A percentile compares a stretch with the other conserved stretches of the same genome.
Evolutionary conservation across 1,284 basidiomycete species (phyloP).

Genomic region (Trichosporon ovoides): DNA sequence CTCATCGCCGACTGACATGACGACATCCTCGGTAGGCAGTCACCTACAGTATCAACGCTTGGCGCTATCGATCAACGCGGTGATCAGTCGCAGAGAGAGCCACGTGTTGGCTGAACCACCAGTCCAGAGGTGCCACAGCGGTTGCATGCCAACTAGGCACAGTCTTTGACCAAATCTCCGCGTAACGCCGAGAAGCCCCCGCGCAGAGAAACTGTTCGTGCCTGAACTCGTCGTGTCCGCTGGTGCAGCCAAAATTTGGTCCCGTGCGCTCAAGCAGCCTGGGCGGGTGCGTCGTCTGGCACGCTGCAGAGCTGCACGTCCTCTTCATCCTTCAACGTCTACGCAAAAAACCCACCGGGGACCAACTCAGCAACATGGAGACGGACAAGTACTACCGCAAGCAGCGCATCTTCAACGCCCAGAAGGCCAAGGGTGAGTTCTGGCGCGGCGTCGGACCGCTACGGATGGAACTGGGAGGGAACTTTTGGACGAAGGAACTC

Average conservation of each 20-base stretch:
- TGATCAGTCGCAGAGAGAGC: neutral
- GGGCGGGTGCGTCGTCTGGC: neutral
- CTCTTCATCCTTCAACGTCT: slow-evolving; percentile 6
- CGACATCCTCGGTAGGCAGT: neutral
- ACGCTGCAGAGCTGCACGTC: neutral
- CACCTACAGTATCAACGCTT: neutral
- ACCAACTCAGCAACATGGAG: slow-evolving; percentile 5
- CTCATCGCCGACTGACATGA: neutral
- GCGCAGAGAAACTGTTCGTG: too few relatives aligned
- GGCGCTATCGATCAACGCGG: neutral
- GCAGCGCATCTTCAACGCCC: slow-evolving; percentile 97
- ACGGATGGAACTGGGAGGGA: neutral
- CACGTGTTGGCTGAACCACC: too few relatives aligned
- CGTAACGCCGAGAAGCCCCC: too few relatives aligned
- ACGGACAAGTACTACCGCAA: slow-evolving; percentile 64
- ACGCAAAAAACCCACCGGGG: slow-evolving; percentile 5
- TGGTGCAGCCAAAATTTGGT: slow-evolving; percentile 1
- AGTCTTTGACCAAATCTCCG: too few relatives aligned
- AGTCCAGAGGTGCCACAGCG: too few relatives aligned
- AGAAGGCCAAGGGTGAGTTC: slow-evolving; percentile 81
- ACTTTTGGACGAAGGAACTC: neutral
- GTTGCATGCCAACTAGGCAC: too few relatives aligned
- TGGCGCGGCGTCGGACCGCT: neutral
- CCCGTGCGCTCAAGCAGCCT: neutral
- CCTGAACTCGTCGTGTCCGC: too few relatives aligned